These are phyloP conservation scores for Heliophila coronopifolia DNA, from an alignment of 441 rosid genomes.

Conservation along the genomic window DNA sequence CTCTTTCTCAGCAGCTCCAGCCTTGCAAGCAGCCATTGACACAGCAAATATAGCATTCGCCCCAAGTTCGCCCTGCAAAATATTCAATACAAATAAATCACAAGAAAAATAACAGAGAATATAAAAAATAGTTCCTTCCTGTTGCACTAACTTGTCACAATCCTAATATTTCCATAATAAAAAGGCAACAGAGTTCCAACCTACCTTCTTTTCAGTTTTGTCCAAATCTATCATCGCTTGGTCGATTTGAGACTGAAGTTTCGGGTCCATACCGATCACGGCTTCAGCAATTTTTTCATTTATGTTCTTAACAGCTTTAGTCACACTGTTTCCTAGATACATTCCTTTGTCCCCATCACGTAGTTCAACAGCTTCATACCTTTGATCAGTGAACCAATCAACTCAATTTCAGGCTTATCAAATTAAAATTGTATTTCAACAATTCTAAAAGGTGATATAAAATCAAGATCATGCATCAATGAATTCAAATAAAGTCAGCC, in stretches of 20 bases:
- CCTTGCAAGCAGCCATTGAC: slow-evolving; percentile 96
- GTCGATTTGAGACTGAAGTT: slow-evolving; percentile 79
- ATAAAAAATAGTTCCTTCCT: background rate
- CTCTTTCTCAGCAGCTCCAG: slow-evolving; percentile 99
- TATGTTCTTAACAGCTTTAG: slow-evolving; percentile 81
- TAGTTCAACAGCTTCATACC: slow-evolving; percentile 91
- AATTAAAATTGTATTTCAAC: background rate
- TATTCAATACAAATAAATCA: slow-evolving; percentile 13
- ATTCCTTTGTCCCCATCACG: slow-evolving; percentile 92
- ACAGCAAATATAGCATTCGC: slow-evolving; percentile 92
- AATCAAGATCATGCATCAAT: slow-evolving; percentile 15
- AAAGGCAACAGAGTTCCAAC: background rate
- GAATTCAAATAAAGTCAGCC: background rate
- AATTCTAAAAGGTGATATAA: background rate
- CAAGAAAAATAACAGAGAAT: background rate
- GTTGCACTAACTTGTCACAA: background rate
- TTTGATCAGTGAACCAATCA: slow-evolving; percentile 20
- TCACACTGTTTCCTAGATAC: slow-evolving; percentile 84
- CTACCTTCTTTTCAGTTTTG: slow-evolving; percentile 84
- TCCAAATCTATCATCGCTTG: slow-evolving; percentile 97
- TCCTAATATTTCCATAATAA: background rate
- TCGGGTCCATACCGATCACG: slow-evolving; percentile 90
- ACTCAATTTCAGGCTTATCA: slow-evolving; percentile 3
- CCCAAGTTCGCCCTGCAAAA: slow-evolving; percentile 73
- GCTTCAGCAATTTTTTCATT: slow-evolving; percentile 85